phyloP scores from a whole-genome alignment of 2,329 filamentous ascomycete species.

The Furcasterigmium furcatum region DNA sequence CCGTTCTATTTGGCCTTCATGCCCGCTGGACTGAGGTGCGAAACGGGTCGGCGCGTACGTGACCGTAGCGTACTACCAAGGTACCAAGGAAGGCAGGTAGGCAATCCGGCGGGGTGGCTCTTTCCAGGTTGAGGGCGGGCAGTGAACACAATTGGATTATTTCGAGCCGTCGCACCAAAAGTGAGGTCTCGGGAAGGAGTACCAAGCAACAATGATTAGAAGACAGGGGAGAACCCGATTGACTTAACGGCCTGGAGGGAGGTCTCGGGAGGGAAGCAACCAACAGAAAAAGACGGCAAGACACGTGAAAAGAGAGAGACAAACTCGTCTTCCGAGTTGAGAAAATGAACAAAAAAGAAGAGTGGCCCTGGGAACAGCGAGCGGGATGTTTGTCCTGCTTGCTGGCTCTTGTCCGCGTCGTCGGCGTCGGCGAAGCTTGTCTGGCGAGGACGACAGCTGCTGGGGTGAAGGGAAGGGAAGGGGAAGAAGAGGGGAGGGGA shows the following conservation, averaged over 20 bases:
- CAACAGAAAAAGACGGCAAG: not conserved
- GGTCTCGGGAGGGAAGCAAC: no score
- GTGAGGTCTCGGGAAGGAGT: no score
- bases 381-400: not conserved
- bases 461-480: constrained; percentile 6
- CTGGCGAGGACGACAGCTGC: constrained; percentile 4
- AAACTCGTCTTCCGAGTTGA: no score
- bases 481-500: constrained; percentile 2
- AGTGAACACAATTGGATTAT: no score
- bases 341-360: not conserved
- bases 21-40: not conserved
- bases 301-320: not conserved
- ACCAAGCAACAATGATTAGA: no score
- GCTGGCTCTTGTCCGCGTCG: constrained; percentile 4
- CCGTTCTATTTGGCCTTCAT: not conserved
- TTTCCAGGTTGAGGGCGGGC: no score
- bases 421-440: constrained; percentile 7
- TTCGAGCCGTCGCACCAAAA: no score
- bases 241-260: no score
- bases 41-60: not conserved
- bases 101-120: no score
- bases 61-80: no score
- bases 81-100: no score
- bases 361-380: not conserved
- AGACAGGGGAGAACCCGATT: no score